These are phyloP conservation scores for Aspergillus bertholletiae DNA, from an alignment of 495 filamentous ascomycete genomes.

Conservation along the genomic window DNA sequence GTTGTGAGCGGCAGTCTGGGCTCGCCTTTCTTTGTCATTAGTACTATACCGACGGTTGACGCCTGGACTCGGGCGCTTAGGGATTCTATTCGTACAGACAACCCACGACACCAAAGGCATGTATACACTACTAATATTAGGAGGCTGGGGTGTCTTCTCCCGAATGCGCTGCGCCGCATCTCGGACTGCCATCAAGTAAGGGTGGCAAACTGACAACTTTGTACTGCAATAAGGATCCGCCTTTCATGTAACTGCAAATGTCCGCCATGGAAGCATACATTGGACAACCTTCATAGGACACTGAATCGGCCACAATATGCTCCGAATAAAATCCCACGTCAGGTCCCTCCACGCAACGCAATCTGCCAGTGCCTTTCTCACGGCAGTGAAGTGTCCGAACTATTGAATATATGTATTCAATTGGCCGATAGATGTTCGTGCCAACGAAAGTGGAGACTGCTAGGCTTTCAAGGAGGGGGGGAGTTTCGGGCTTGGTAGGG, in stretches of 20 bases:
- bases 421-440: not conserved
- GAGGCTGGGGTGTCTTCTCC: not conserved
- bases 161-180: not conserved
- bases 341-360: too few relatives aligned
- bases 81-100: not conserved
- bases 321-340: not conserved
- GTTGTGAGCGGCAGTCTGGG: not conserved
- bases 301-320: not conserved
- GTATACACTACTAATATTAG: not conserved
- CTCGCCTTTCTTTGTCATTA: too few relatives aligned
- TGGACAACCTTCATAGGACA: not conserved
- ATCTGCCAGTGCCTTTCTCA: not conserved
- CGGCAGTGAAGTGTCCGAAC: not conserved
- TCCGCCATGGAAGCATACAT: not conserved
- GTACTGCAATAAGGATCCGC: not conserved
- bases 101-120: not conserved
- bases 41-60: not conserved
- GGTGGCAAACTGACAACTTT: too few relatives aligned
- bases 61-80: too few relatives aligned
- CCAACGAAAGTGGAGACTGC: not conserved
- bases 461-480: too few relatives aligned
- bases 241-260: not conserved
- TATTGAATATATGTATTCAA: not conserved
- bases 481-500: too few relatives aligned
- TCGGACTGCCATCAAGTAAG: not conserved